A percentile compares a stretch with the other conserved stretches of the same genome.
phyloP scores from a whole-genome alignment of 352 stramenopile genomes.

The Phytophthora pistaciae region DNA sequence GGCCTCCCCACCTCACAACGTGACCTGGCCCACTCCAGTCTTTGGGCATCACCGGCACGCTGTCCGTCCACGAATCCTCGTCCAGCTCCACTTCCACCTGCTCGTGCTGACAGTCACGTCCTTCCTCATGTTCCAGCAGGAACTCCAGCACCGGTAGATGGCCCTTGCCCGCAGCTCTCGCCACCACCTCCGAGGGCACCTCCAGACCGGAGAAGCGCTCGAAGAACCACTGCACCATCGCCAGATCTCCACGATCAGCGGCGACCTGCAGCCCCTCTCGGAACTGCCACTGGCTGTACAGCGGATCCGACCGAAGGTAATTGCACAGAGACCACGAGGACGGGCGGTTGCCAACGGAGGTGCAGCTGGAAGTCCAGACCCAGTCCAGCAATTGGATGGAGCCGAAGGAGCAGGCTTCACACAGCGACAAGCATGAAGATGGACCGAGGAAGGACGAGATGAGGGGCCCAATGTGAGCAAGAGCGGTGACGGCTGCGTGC shows the following conservation, averaged over 20 bases:
- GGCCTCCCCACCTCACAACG: no score
- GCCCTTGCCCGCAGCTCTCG: not conserved
- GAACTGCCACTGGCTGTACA: constrained; percentile 29
- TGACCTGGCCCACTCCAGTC: no score
- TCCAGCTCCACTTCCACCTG: not conserved
- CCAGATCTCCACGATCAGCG: not conserved
- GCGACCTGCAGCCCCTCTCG: not conserved
- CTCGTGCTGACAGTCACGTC: not conserved
- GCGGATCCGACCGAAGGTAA: not conserved
- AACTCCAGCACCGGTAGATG: constrained; percentile 1
- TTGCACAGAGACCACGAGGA: constrained; percentile 7
- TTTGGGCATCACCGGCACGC: no score
- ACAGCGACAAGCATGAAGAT: not conserved
- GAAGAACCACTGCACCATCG: not conserved
- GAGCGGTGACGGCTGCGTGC: no score
- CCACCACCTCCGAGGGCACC: not conserved
- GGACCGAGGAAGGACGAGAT: no score
- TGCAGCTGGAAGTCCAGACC: constrained; percentile 6
- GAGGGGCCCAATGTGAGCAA: no score
- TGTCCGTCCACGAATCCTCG: not conserved
- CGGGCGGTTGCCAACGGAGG: not conserved
- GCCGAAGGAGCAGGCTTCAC: constrained; percentile 1
- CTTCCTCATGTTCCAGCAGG: not conserved
- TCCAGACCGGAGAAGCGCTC: not conserved
- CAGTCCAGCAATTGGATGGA: constrained; percentile 2